These are phyloP conservation scores for Fusarium odoratissimum DNA, from an alignment of 2,329 filamentous ascomycete species.

Conservation along the genomic window DNA sequence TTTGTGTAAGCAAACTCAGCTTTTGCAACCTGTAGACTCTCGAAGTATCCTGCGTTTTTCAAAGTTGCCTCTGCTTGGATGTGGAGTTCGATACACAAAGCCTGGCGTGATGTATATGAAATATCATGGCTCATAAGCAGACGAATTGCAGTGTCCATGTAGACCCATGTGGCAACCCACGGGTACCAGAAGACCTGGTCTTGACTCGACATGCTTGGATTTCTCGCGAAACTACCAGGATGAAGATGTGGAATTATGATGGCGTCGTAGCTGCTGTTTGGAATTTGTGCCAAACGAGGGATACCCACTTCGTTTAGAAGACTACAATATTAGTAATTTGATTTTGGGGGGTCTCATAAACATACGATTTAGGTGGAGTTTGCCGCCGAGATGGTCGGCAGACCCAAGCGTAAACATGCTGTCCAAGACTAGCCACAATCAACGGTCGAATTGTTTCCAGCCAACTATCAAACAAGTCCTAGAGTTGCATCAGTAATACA, in stretches of 20 bases:
- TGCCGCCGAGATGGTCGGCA: neutral
- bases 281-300: neutral
- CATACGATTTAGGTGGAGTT: neutral
- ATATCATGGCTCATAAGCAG: neutral
- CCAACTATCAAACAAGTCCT: neutral
- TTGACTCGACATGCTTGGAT: neutral
- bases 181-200: neutral
- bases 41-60: neutral
- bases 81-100: neutral
- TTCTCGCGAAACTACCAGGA: neutral
- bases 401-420: neutral
- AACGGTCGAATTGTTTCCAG: neutral
- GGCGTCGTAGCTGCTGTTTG: accelerated
- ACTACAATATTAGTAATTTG: accelerated
- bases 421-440: neutral
- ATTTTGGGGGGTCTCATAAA: accelerated
- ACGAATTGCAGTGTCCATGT: accelerated
- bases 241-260: neutral
- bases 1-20: accelerated
- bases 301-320: neutral
- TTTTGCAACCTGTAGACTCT: neutral
- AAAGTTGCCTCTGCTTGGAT: neutral
- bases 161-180: accelerated
- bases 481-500: accelerated
- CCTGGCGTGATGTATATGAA: accelerated